Evolutionary conservation across 228 moss, liverwort and hornwort species (phyloP), one percentile per base, ranked within the genome.

Genomic region (Sphagnum fallax): DNA sequence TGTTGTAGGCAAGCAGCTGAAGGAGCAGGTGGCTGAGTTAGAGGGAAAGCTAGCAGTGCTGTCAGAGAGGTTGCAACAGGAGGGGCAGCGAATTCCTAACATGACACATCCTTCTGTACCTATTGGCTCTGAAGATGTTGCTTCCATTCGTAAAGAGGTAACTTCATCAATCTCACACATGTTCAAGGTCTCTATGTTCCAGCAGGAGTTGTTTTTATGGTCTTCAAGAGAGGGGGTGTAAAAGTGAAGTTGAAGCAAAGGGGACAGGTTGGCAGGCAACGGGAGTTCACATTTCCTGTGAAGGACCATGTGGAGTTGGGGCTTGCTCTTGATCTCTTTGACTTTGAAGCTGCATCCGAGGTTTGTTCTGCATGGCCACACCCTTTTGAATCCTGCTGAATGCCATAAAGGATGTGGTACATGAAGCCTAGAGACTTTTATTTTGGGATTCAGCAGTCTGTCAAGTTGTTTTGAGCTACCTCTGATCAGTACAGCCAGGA

Each of bases 51-150:
- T 94, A 48, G 83, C 85, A 67, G 55, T 75, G 52, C 75, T 98
- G 10, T 83, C 78, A 62, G 98, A 94, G 75, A 87, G 80, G 58
- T 79, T 98, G 57, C 98, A 98, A 80, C 71, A 77, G 67, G 94
- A 98, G 74, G 98, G 94, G 57, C 98, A 98, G 78, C 89, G 89
- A 18, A 98, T 98, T 66, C 98, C 98, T 6, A 98, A 94, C 70
- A 84, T 86, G 82, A 92, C 98, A 14, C 98, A 98, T 73, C 98
- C 98, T 6, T 81, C 79, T 69, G 94, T 92, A 63, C 98, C 98
- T 18, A 64, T 98, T 72, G 98, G 94, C 73, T 86, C 94, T 48
- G 92, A 94, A 78, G 90, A 90, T 69, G 76, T 85, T 18, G 94
- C 92, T 10, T 68, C 70, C 51, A 63, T 90, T 73, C 78, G 94